These are phyloP conservation scores for Quillaja saponaria DNA, from an alignment of 306 rosid genomes.

Conservation along the genomic window DNA sequence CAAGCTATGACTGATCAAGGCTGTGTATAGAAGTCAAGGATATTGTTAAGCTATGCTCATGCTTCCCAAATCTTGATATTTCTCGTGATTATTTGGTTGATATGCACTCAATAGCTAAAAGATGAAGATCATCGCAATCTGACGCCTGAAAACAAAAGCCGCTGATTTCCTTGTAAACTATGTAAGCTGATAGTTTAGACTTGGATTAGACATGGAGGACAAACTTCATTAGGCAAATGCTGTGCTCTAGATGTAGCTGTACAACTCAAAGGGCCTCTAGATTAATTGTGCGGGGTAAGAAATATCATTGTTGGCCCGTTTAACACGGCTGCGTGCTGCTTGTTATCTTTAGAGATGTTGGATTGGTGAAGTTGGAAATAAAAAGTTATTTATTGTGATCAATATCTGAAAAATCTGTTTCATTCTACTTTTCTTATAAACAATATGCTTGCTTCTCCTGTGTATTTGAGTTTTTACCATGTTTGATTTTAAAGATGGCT, in stretches of 20 bases:
- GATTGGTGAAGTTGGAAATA: slow-evolving; percentile 45
- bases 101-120: slow-evolving; percentile 19
- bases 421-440: too few relatives aligned
- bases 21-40: slow-evolving; percentile 56
- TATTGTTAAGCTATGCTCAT: slow-evolving; percentile 14
- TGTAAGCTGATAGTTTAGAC: slow-evolving; percentile 40
- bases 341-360: slow-evolving; percentile 37
- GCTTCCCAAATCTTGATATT: slow-evolving; percentile 29
- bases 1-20: slow-evolving; percentile 99
- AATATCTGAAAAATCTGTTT: slow-evolving; percentile 4
- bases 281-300: slow-evolving; percentile 32
- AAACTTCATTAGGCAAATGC: slow-evolving; percentile 26
- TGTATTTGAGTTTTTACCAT: too few relatives aligned
- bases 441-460: too few relatives aligned
- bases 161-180: slow-evolving; percentile 49
- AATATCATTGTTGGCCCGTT: slow-evolving; percentile 30
- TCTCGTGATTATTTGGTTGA: slow-evolving; percentile 18
- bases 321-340: slow-evolving; percentile 33
- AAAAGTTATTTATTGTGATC: slow-evolving; percentile 23
- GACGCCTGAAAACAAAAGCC: slow-evolving; percentile 21
- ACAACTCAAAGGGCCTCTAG: slow-evolving; percentile 30
- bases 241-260: slow-evolving; percentile 31
- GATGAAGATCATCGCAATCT: slow-evolving; percentile 22
- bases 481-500: too few relatives aligned
- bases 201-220: slow-evolving; percentile 29